Evolutionary conservation across 2,329 filamentous ascomycete genomes (phyloP), one percentile per base, ranked within the genome.

Genomic region (Nemania sp.): DNA sequence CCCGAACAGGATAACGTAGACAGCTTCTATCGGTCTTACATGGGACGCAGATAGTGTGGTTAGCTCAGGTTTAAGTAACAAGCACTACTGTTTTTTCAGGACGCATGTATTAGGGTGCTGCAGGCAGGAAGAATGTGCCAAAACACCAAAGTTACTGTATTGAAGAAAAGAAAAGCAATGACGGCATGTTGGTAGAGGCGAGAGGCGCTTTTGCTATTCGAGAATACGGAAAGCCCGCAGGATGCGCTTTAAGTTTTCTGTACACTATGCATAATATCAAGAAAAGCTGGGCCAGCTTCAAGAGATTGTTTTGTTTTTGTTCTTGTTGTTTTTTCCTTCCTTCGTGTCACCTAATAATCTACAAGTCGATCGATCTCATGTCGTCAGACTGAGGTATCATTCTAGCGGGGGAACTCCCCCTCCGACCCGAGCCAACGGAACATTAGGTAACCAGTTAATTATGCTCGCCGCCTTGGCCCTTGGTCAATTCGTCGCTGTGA

Each of bases 21-120:
- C 72, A 91, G 92, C 75, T 97, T 98, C 77, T 96, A 95, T 75
- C 86, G 90, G 51, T 96, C 91, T 57, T 96, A 92, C 77, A 87
- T 92, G 80, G 90, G 90, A 66, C 84, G 89, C 76, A 68, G 70
- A 67, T 74, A 65, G 59, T 51, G 17, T n/a, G n/a, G n/a, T 49
- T 43, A 34, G 13, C 50, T 18, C 12, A 11, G 21, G 37, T 12
- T 52, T 47, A 17, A 39, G 17, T 39, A 32, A 54, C 7, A 25
- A 50, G 21, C 18, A 43, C 17, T n/a, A 13, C 2, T 55, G 11
- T 10, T 13, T 29, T 42, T 50, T 20, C 6, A 20, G 39, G 34
- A 57, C 48, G 52, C 40, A 42, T 45, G 49, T 54, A 43, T 46
- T 47, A 65, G 32, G 42, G n/a, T n/a, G n/a, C n/a, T 46, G 47